Evolutionary conservation across 345 rosid genomes (phyloP), one percentile per base, ranked within the genome.

Genomic region (Rhizophora mangle): DNA sequence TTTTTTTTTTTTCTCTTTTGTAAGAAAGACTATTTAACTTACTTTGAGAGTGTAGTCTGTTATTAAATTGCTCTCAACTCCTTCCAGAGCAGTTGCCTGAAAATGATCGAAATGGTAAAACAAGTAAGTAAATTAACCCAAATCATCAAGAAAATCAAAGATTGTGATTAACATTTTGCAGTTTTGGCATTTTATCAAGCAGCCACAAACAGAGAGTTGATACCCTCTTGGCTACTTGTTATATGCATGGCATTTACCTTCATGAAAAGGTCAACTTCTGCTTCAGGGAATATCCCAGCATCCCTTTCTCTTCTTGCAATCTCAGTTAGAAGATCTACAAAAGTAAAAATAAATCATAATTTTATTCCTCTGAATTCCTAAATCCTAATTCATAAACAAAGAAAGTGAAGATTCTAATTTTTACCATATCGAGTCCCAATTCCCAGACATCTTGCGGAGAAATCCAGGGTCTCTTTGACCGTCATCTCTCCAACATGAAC

Each of bases 21-120:
- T 9, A 21, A 16, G 19, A 8, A 8, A 20, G 1, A 29, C 0
- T 3, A 21, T 57, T 64, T 15, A 52, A 56, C 80, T 79, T 82
- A 93, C 98, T 80, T 85, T 93, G 62, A 93, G 88, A 55, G 91
- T 93, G 74, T 93, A 93, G 63, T 90, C 98, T 11, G 96, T 90
- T 47, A 85, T 86, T 30, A 93, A 85, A 79, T 86, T 93, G 80
- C 88, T 88, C 69, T 93, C 88, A 34, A 83, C 80, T 65, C 86
- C 86, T 62, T 74, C 68, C 75, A 88, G 79, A 15, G 98, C 82
- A 2, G 92, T 87, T 61, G 98, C 96, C 92, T 88, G 80, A 10
- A 70, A 47, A 62, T 19, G 1, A 43, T 43, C 10, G 3, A 22
- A 54, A 26, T 24, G 6, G 22, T 37, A 8, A 21, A 5, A 36